phyloP scores from a whole-genome alignment of 148 eudicot species.

The Spergularia marina region DNA sequence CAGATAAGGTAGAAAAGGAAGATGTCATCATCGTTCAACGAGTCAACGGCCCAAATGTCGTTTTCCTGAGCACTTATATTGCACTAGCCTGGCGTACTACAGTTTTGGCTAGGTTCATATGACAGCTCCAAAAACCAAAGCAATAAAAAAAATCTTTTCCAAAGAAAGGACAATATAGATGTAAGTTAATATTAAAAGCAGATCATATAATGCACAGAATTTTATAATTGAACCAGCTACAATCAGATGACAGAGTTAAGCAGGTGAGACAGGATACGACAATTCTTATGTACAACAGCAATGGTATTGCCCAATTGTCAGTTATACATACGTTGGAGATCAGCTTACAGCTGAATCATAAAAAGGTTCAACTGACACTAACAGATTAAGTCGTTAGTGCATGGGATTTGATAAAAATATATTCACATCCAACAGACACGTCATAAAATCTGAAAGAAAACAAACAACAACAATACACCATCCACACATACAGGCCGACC shows the following conservation, averaged over 20 bases:
- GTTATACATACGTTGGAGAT: no score
- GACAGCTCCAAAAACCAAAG: not conserved
- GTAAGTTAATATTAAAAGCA: not conserved
- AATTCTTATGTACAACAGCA: no score
- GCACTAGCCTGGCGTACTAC: not conserved
- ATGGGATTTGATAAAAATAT: no score
- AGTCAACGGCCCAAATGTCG: not conserved
- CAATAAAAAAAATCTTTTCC: not conserved
- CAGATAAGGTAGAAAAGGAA: not conserved
- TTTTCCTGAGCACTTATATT: not conserved
- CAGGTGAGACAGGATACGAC: not conserved
- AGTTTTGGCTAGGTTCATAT: not conserved
- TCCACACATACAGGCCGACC: no score
- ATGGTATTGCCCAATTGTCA: not conserved
- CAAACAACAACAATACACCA: no score
- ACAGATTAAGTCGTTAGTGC: no score
- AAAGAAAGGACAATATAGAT: not conserved
- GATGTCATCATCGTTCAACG: not conserved
- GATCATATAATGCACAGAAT: not conserved
- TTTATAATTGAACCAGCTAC: not conserved
- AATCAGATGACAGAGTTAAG: not conserved
- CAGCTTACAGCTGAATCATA: no score
- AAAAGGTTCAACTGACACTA: no score
- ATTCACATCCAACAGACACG: no score
- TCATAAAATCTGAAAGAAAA: no score